Evolutionary conservation across 352 stramenopile genomes (phyloP), one percentile per base, ranked within the genome.

Genomic region (Pythium biforme): DNA sequence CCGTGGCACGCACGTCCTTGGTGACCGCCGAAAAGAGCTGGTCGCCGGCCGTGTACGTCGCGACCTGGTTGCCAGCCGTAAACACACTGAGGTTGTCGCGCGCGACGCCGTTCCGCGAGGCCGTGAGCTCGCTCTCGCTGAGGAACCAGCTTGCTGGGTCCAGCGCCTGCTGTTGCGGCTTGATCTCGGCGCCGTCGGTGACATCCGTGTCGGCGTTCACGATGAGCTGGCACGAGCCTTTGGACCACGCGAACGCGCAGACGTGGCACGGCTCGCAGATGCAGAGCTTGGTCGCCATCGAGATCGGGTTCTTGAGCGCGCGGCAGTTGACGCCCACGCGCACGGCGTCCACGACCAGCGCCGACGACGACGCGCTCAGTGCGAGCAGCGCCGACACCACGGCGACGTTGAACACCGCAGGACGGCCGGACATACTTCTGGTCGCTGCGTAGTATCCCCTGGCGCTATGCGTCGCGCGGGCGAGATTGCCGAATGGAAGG

Each of bases 21-120:
- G 75, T 74, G 23, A 89, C 69, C 5, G 76, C 70, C 9, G 59
- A 46, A 43, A 89, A 92, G 59, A 86, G 85, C 5, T 72, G 59
- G 45, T 75, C 75, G 0, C 74, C 76, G 19, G 70, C 73, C 0
- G 69, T 64, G 54, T 74, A 87, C 5, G 62, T 73, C 10, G 60
- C 73, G 10, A 90, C 79, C 11, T 58, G 46, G 66, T 92, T 90
- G 19, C 72, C 70, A 6, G 60, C 69, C 1, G 83, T 71, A 55
- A 69, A 86, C 19, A 81, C 53, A 6, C 72, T 59, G 22, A 92
- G 72, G 34, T 77, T 71, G 15, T 70, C 37, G 10, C 83, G 76
- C 22, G 66, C 29, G 31, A 83, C 65, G 46, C 79, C 83, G 12
- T 72, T 68, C n/a, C 83, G 77, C 10, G 81, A 77, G 0, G 46